These are phyloP conservation scores for Pythium rhizo-oryzae DNA, from an alignment of 352 stramenopile species.

Conservation along the genomic window DNA sequence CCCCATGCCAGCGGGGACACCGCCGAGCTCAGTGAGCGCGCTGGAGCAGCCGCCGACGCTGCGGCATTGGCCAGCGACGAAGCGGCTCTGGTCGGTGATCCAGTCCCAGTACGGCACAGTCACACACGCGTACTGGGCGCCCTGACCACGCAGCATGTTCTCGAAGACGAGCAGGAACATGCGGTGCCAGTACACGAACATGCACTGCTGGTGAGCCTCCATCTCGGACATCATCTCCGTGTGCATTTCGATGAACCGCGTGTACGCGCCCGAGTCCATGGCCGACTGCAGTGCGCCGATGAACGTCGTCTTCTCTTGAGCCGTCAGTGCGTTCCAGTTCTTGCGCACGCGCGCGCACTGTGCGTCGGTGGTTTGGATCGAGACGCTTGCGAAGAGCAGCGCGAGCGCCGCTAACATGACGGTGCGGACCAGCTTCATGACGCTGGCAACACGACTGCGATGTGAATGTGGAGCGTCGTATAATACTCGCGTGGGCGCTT, in stretches of 20 bases:
- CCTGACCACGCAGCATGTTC: conserved; percentile 80
- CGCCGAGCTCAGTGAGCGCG: conserved; percentile 48
- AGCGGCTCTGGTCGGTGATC: conserved; percentile 50
- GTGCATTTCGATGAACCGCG: conserved; percentile 35
- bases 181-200: conserved; percentile 87
- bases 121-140: conserved; percentile 59
- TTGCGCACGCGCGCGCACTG: conserved; percentile 38
- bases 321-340: conserved; percentile 35
- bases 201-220: conserved; percentile 49
- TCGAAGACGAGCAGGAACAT: conserved; percentile 72
- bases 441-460: not conserved
- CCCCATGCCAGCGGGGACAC: conserved; percentile 16
- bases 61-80: conserved; percentile 41
- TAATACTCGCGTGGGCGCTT: not conserved
- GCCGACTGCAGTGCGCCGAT: conserved; percentile 29
- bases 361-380: not conserved
- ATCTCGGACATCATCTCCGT: conserved; percentile 34
- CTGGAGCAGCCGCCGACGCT: conserved; percentile 49
- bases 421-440: not conserved
- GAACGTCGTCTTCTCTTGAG: conserved; percentile 37
- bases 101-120: conserved; percentile 85
- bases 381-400: not conserved
- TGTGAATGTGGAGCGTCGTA: not conserved
- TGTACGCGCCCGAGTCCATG: conserved; percentile 37
- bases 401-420: not conserved